Evolutionary conservation across 306 rosid genomes (phyloP).

Genomic region (Clitoria ternatea): DNA sequence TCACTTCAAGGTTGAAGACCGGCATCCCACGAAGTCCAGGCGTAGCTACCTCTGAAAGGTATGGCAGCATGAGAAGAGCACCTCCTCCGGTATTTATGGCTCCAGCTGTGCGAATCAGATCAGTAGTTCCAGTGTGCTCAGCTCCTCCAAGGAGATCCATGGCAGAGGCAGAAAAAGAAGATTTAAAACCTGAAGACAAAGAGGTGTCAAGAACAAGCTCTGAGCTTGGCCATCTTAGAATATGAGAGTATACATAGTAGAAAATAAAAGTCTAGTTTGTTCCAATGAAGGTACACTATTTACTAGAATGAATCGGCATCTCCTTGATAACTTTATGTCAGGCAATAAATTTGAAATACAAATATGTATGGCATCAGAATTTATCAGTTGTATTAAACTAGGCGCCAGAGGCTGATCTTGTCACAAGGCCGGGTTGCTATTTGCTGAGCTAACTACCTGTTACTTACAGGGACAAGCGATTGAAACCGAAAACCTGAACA

Average conservation of each 20-base stretch:
- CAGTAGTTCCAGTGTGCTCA: slow-evolving; percentile 81
- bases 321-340: neutral
- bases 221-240: slow-evolving; percentile 41
- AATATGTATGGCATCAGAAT: neutral
- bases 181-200: slow-evolving; percentile 27
- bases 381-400: neutral
- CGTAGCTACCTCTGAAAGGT: slow-evolving; percentile 28
- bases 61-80: slow-evolving; percentile 36
- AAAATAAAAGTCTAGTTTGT: slow-evolving; percentile 7
- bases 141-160: slow-evolving; percentile 64
- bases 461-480: neutral
- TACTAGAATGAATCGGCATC: slow-evolving; percentile 20
- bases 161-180: slow-evolving; percentile 36
- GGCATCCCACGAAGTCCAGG: slow-evolving; percentile 35
- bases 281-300: slow-evolving; percentile 23
- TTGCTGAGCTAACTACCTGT: neutral
- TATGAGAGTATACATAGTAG: slow-evolving; percentile 22
- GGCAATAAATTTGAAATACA: slow-evolving; percentile 19
- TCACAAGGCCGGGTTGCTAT: neutral
- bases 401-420: too few relatives aligned
- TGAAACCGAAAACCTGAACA: neutral
- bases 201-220: slow-evolving; percentile 37
- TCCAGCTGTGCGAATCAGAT: slow-evolving; percentile 71
- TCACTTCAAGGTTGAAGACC: slow-evolving; percentile 48
- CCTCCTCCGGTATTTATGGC: slow-evolving; percentile 50